A percentile compares a stretch with the other conserved stretches of the same genome.
Conservation (phyloP, 441 rosid species). For the Syzygium syzygioides region DNA sequence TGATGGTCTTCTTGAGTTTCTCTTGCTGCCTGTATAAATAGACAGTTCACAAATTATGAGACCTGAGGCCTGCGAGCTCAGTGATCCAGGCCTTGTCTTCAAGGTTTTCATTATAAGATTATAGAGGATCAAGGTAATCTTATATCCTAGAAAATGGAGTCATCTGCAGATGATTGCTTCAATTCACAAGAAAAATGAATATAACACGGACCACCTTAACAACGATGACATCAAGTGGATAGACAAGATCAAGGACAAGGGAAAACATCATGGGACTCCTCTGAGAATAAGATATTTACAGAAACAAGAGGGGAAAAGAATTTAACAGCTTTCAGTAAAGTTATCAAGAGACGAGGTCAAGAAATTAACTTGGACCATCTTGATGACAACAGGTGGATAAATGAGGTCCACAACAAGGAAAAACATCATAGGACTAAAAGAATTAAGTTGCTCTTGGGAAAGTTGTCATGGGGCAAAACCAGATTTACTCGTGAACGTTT, state of each 20-base stretch:
- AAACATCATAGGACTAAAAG: background rate
- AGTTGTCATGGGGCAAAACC: background rate
- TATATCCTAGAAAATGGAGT: background rate
- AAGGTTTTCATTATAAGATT: background rate
- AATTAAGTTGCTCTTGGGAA: background rate
- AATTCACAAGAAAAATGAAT: background rate
- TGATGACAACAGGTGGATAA: background rate
- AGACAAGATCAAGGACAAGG: background rate
- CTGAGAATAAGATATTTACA: background rate
- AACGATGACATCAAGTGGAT: background rate
- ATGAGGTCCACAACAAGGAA: background rate
- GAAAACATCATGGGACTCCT: background rate
- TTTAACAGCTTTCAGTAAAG: background rate
- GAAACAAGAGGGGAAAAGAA: background rate
- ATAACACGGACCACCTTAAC: background rate
- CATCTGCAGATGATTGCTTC: background rate
- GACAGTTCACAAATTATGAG: background rate
- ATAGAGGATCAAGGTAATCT: background rate
- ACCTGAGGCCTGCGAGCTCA: background rate
- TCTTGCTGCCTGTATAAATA: conserved; percentile 57
- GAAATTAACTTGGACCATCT: background rate
- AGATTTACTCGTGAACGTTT: background rate
- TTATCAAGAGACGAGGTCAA: background rate
- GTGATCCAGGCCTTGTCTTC: background rate
- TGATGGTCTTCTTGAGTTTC: conserved; percentile 66